Evolutionary conservation across 805 yeast species (phyloP), one percentile per base, ranked within the genome.

Genomic region (Suhomyces faveliae): DNA sequence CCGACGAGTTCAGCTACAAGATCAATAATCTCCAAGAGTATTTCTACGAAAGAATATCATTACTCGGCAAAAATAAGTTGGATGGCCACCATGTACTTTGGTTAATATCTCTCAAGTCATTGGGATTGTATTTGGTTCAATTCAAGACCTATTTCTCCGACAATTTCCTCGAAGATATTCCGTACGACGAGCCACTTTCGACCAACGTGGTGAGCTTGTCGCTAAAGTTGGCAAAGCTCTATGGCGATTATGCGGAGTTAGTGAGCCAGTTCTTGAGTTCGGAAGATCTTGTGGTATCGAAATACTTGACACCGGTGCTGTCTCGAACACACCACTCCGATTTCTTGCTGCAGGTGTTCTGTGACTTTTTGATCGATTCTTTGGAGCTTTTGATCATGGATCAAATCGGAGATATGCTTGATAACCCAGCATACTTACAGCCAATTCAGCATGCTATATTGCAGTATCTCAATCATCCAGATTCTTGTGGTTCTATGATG

Each of bases 1-100:
- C 48, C 17, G 52, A 49, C n/a, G 56, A 51, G 15, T 51, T 58
- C 30, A 46, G 25, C 22, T 23, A 20, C 13, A 46, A 48, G 45
- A 40, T 62, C 29, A 56, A 61, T 19, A 46, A 43, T 24, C 52
- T 58, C 19, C 57, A 61, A 33, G 61, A 57, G 33, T 56, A 48
- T 50, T 57, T 52, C 35, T 35, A 40, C 35, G 62, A 55, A 21
- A 45, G 52, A 5, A 44, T 43, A 13, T 35, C 50, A 17, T 17
- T 43, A 3, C 54, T 64, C 10, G 30, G 23, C 6, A 50, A 53
- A n/a, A 33, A 49, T 33, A 49, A 51, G 0, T n/a, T 53, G 4
- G 40, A 22, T 3, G 25, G 45, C 9, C 59, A 64, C 44, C 53
- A 52, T 19, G 40, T 47, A n/a, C 46, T 62, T 7, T 64, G 68